A percentile compares a stretch with the other conserved stretches of the same genome.
phyloP scores from a whole-genome alignment of 192 early-diverging fungal genomes.

The Radiomyces spectabilis region DNA sequence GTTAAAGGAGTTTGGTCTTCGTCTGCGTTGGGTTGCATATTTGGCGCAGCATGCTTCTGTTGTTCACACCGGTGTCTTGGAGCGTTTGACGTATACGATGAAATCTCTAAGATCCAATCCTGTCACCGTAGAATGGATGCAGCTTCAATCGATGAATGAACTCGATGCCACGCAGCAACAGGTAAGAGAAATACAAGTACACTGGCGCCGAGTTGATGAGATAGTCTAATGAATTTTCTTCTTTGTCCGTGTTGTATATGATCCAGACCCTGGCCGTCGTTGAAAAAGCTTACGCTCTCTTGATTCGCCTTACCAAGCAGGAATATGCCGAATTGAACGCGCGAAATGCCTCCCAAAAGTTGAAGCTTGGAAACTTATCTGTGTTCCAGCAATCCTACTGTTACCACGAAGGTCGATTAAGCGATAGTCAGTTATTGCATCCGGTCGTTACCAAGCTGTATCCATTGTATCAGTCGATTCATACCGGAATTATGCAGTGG shows the following conservation, averaged over 20 bases:
- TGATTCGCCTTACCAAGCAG: slow-evolving; percentile 14
- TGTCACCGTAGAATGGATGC: neutral
- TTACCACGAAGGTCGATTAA: slow-evolving; percentile 28
- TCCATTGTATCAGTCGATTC: slow-evolving; percentile 32
- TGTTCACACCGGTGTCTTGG: slow-evolving; percentile 1
- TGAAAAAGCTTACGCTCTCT: slow-evolving; percentile 12
- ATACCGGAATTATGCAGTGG: slow-evolving; percentile 15
- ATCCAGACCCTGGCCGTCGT: neutral
- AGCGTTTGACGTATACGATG: slow-evolving; percentile 11
- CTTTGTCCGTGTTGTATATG: neutral
- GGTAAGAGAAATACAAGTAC: too few relatives aligned
- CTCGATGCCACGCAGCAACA: too few relatives aligned
- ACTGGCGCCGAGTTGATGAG: too few relatives aligned
- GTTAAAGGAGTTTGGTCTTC: slow-evolving; percentile 28
- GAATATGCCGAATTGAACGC: slow-evolving; percentile 19
- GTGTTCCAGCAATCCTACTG: slow-evolving; percentile 35
- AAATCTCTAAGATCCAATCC: too few relatives aligned
- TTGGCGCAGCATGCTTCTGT: slow-evolving; percentile 8
- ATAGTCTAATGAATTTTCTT: neutral
- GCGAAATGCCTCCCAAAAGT: slow-evolving; percentile 4
- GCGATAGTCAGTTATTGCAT: slow-evolving; percentile 35
- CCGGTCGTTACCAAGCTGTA: slow-evolving; percentile 33
- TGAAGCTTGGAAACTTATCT: slow-evolving; percentile 23
- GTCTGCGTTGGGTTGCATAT: slow-evolving; percentile 38
- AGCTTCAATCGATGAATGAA: neutral